Percentiles rank a stretch among this genome's conserved stretches.
Evolutionary conservation across 371 early-diverging fungal genomes (phyloP).

Genomic region (Vairimorpha apis): DNA sequence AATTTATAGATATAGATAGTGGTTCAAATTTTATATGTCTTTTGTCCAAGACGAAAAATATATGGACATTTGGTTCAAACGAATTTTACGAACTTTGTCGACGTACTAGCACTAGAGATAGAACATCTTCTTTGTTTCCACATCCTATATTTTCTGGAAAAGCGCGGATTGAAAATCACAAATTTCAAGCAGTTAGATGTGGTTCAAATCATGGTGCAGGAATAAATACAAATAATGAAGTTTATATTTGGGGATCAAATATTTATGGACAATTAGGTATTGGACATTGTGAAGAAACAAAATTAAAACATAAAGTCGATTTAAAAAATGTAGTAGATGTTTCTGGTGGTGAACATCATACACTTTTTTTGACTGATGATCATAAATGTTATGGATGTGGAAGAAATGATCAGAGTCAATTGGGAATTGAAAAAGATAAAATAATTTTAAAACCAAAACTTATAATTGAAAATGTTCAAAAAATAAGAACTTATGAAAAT

Average conservation of each 20-base stretch:
- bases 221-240: conserved; percentile 65
- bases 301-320: conserved; percentile 26
- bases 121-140: conserved; percentile 61
- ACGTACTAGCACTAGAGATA: conserved; percentile 56
- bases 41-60: conserved; percentile 68
- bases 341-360: conserved; percentile 56
- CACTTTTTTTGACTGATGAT: conserved; percentile 52
- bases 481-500: conserved; percentile 47
- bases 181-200: conserved; percentile 68
- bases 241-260: conserved; percentile 84
- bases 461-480: conserved; percentile 37
- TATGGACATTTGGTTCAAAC: conserved; percentile 86
- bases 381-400: conserved; percentile 59
- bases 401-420: conserved; percentile 59
- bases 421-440: conserved; percentile 47
- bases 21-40: conserved; percentile 84
- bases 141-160: conserved; percentile 58
- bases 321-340: conserved; percentile 49
- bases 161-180: conserved; percentile 31
- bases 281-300: conserved; percentile 57
- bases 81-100: conserved; percentile 81
- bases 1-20: conserved; percentile 74
- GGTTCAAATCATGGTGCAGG: conserved; percentile 80
- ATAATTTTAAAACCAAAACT: conserved; percentile 5
- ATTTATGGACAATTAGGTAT: conserved; percentile 79